Evolutionary conservation across 2,329 filamentous ascomycete genomes (phyloP), one percentile per base, ranked within the genome.

Genomic region (Phoma sp.): DNA sequence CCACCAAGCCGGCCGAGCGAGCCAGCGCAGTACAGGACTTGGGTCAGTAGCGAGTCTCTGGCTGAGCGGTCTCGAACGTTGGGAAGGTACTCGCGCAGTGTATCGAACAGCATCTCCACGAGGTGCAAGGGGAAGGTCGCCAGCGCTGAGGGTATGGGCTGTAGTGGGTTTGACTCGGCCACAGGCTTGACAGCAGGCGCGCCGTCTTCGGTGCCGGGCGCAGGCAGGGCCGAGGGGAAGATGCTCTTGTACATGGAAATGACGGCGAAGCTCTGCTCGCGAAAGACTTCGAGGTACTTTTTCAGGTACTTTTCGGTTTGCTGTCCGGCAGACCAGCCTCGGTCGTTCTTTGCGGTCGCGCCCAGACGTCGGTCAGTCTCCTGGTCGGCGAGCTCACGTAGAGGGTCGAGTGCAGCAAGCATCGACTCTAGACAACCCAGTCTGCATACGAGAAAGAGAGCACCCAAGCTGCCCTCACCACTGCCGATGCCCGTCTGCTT

Each of bases 271-370:
- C 91, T 96, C 76, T 99, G 95, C 76, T 99, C 95, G 47, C 95
- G 89, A 74, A 98, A 98, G 25, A 99, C 92, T 73, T 99, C 95
- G 67, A 99, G 91, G 75, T 96, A 99, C 43, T 93, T 85, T 75
- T 98, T 99, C 38, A 99, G 79, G 68, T 92, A 99, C 46, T 92
- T 85, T 74, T 98, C 95, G 1, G 93, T 97, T 74, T 98, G 95
- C 69, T 96, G 92, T 0, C 94, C 94, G 1, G 86, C 86, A 2
- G 84, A 85, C 84, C 84, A 89, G 32, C 76, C 68, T 10, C 50
- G 83, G 79, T 81, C 40, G 75, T 70, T 44, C 75, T 60, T 62
- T 54, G 71, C 52, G 47, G 66, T 53, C 9, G 60, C 60, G 10
- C 22, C 69, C 12, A 58, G 43, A 40, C 85, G 76, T 37, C 78